A percentile compares a stretch with the other conserved stretches of the same genome.
These are phyloP conservation scores for Colletotrichum shisoi DNA, from an alignment of 2,329 filamentous ascomycete genomes.

Conservation along the genomic window DNA sequence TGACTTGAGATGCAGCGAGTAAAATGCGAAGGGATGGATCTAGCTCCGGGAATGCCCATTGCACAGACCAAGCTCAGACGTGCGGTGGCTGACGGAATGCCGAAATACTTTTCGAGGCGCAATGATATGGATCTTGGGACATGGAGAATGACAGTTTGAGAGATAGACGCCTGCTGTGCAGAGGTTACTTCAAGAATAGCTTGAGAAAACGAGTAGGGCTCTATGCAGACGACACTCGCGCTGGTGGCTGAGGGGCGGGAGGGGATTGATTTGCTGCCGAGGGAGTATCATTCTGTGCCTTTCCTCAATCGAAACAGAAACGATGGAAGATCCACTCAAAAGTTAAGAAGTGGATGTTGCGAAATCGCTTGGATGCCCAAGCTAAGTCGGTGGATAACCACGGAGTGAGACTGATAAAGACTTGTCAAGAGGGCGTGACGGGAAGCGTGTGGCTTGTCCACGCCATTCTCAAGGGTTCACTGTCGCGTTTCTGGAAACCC, in stretches of 20 bases:
- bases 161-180: neutral
- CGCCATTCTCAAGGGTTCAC: too few species aligned
- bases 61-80: constrained; percentile 2
- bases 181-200: neutral
- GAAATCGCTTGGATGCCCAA: neutral
- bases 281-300: too few species aligned
- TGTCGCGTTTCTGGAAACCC: too few species aligned
- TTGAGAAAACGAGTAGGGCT: neutral
- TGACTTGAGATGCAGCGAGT: neutral
- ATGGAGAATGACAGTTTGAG: neutral
- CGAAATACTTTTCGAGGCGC: neutral
- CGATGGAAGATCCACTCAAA: too few species aligned
- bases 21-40: neutral
- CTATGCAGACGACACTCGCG: neutral
- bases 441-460: neutral
- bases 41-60: neutral
- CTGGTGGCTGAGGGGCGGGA: neutral
- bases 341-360: too few species aligned
- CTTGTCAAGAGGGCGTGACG: neutral
- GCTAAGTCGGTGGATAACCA: neutral
- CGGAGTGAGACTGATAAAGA: neutral
- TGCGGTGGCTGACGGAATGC: neutral
- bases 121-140: neutral
- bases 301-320: too few species aligned
- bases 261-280: neutral